Evolutionary conservation across 164 flowering plant genomes (phyloP), one percentile per base, ranked within the genome.

Genomic region (Nymphaea thermarum): DNA sequence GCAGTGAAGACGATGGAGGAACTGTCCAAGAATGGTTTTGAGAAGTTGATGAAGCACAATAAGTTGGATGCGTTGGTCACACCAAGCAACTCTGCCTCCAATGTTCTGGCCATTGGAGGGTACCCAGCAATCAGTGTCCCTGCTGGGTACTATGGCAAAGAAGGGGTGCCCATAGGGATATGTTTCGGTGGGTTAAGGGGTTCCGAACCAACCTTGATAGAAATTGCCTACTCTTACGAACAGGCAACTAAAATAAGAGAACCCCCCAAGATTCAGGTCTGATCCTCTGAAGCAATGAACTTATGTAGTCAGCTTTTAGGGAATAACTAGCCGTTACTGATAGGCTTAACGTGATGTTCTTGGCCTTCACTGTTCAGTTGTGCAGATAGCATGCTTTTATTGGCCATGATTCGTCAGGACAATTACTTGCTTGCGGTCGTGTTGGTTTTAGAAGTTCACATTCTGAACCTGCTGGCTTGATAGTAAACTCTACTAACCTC

Each of bases 141-240:
- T 2, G 89, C 85, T 0, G 89, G 84, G 4, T 62, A 62, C 12
- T 83, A 82, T 70, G 80, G 71, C 4, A 14, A 3, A 1, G 11
- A 80, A 1, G 87, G 87, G 6, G 57, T 63, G 63, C 88, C 88
- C 3, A 77, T 82, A 61, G 87, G 86, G 1, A 80, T 83, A 45
- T 77, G 67, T 44, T 85, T 86, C 53, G 78, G 81, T 0, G 87
- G 87, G n/a, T 36, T 83, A 4, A 80, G 44, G 70, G 85, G 85
- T 43, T 73, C 82, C 2, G 85, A 84, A 53, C 78, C 83, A 0
- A 79, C 45, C 60, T 63, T 85, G 64, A 84, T 84, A 11, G 79
- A 84, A 61, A 78, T 84, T 6, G 82, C 82, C n/a, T 87, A 81
- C 67, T 84, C 66, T 4, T 87, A 85, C 62, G 86, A 87, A 66